Base-by-base conservation (phyloP, 2,329 filamentous ascomycete species). In the Talaromyces pinophilus region DNA sequence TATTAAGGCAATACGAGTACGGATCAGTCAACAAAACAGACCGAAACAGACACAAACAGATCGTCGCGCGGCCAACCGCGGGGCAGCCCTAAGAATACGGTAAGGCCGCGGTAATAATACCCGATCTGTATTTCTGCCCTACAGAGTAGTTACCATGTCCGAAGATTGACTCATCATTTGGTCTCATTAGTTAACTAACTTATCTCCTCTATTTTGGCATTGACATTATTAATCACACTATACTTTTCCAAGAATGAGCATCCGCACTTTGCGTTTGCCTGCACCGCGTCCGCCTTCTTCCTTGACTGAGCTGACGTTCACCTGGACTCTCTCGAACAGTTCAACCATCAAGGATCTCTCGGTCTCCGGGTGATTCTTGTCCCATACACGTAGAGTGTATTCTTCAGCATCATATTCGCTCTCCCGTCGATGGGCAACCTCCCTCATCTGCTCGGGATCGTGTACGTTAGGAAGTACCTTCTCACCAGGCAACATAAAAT, bases 251-350 rank as follows among this genome's bases (percentile, higher is more conserved):
- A 78, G 70, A 35, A 82, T 76, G 67, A 82, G 71, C 62, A 82
- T 79, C 38, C 81, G 73, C 10, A 83, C 81, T 69, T 79, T 94
- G 70, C 95, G 88, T 88, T 98, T 99, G 65, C 95, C 95, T n/a
- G 94, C 97, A 67, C 88, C 88, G 81, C 81, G 77, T 22, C 78
- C 77, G 46, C 77, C 79, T 69, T 96, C 92, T 78, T 99, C 95
- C 83, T 93, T 92, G 75, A 96, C 90, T 77, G 98, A 96, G 73
- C 88, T 92, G 70, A 99, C 93, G 76, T 89, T 88, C 15, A 99
- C 94, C 72, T 84, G 87, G 70, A 99, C 91, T 83, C 94, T 96
- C 78, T 95, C 88, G 84, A 99, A 99, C 67, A 99, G 81, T 78
- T 96, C 92, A 1, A 97, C 86, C 69, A 80, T 84, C 69, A 84